Conservation (phyloP, 495 filamentous ascomycete species). For the Penicillium paxilli region DNA sequence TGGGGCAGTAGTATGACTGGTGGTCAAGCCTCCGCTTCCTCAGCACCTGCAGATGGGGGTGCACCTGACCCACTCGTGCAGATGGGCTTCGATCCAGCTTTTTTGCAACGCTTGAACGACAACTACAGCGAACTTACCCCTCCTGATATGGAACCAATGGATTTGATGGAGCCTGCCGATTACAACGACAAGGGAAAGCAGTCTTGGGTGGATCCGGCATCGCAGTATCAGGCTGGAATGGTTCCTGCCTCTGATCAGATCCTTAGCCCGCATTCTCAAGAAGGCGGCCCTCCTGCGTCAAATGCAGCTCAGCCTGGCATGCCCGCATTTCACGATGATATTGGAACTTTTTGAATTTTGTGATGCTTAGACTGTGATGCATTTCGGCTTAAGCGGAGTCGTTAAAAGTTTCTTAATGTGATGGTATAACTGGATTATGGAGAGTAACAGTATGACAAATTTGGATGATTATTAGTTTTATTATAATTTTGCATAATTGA, state of each 20-base stretch:
- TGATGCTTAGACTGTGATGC: conserved; percentile 4
- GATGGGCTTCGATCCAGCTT: conserved; percentile 46
- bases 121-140: conserved; percentile 33
- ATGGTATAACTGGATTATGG: neutral
- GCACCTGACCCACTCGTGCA: conserved; percentile 40
- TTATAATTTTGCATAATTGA: conserved; percentile 4
- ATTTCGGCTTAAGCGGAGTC: neutral
- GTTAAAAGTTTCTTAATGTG: conserved; percentile 7
- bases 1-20: conserved; percentile 37
- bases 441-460: conserved; percentile 3
- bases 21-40: conserved; percentile 29
- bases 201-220: conserved; percentile 18
- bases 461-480: neutral
- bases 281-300: conserved; percentile 18
- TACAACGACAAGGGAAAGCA: conserved; percentile 14
- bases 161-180: conserved; percentile 13
- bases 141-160: conserved; percentile 24
- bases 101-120: conserved; percentile 39
- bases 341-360: conserved; percentile 10
- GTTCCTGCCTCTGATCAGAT: conserved; percentile 15
- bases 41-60: conserved; percentile 29
- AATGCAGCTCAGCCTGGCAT: conserved; percentile 16
- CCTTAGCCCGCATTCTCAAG: conserved; percentile 16
- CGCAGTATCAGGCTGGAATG: conserved; percentile 11
- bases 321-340: conserved; percentile 12